Evolutionary conservation across 73 alveolate genomes (phyloP), one percentile per base, ranked within the genome.

Genomic region (Paraurostyla sp.): DNA sequence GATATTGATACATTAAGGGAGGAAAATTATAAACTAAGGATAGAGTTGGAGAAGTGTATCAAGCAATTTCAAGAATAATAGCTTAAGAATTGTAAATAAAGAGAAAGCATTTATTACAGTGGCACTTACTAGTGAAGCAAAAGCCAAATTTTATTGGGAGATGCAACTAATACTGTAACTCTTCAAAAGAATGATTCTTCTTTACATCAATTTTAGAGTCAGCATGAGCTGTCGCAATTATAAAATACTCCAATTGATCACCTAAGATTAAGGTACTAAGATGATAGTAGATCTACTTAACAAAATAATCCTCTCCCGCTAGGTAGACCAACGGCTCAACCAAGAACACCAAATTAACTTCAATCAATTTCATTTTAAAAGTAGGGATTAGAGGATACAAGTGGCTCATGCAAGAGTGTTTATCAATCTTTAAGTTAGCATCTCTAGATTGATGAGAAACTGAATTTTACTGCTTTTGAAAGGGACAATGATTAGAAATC

Each of bases 401-500:
- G 41, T n/a, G 41, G 82, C 58, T 65, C 82, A 36, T 65, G 82
- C 58, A 65, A 65, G 25, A 65, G 82, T 65, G 82, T 65, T 16
- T 65, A 35, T 65, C 23, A 65, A 65, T 3, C 59, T 38, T 40
- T 65, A 58, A 65, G 82, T 30, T 22, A 65, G 58, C 13, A 65
- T 15, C 58, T 65, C 16, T 38, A 65, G 41, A 65, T 65, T 40
- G 82, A 65, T 38, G 56, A 65, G 46, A 65, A 65, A 38, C 42
- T 18, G n/a, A 65, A 65, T 22, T 65, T 65, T 40, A 18, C 54
- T 11, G 82, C 82, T 9, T 65, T 65, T 65, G 82, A 65, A 65
- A 65, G 82, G 38, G 82, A 65, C 6, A 58, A 65, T 1, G 13
- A 30, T n/a, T n/a, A n/a, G n/a, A n/a, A n/a, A n/a, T n/a, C n/a